phyloP scores from a whole-genome alignment of 768 basidiomycete species.

The Suillus lakei region DNA sequence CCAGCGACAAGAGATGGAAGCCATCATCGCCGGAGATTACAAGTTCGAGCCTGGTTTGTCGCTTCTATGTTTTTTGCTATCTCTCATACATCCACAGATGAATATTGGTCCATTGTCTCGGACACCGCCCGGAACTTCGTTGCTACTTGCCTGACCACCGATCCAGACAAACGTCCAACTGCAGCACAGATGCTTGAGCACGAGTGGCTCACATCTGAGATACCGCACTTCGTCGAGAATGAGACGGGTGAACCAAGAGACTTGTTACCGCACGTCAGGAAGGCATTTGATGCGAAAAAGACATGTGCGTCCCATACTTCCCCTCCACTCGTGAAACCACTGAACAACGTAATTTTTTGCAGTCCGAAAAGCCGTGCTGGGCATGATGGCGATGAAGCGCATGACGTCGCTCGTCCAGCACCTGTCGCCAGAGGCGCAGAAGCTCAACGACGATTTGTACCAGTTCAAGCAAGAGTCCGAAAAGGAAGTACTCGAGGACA shows the following conservation, averaged over 20 bases:
- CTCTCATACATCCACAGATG: slow-evolving; percentile 43
- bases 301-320: slow-evolving; percentile 61
- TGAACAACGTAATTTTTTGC: slow-evolving; percentile 7
- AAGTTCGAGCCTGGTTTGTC: slow-evolving; percentile 75
- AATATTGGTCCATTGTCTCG: slow-evolving; percentile 89
- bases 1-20: slow-evolving; percentile 90
- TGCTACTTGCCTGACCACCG: slow-evolving; percentile 77
- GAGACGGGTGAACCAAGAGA: slow-evolving; percentile 66
- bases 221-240: slow-evolving; percentile 71
- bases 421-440: slow-evolving; percentile 47
- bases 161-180: slow-evolving; percentile 81
- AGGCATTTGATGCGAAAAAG: slow-evolving; percentile 85
- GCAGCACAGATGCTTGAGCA: slow-evolving; percentile 76
- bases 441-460: slow-evolving; percentile 61
- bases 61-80: neutral
- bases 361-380: slow-evolving; percentile 90
- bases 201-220: slow-evolving; percentile 62
- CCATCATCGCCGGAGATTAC: slow-evolving; percentile 92
- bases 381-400: slow-evolving; percentile 84
- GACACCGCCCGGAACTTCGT: slow-evolving; percentile 87
- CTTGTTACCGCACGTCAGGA: slow-evolving; percentile 88
- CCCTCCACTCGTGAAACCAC: neutral
- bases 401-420: slow-evolving; percentile 61
- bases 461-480: slow-evolving; percentile 85
- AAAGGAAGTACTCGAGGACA: slow-evolving; percentile 46